phyloP scores from a whole-genome alignment of 495 filamentous ascomycete species.

The Xylaria longipes region DNA sequence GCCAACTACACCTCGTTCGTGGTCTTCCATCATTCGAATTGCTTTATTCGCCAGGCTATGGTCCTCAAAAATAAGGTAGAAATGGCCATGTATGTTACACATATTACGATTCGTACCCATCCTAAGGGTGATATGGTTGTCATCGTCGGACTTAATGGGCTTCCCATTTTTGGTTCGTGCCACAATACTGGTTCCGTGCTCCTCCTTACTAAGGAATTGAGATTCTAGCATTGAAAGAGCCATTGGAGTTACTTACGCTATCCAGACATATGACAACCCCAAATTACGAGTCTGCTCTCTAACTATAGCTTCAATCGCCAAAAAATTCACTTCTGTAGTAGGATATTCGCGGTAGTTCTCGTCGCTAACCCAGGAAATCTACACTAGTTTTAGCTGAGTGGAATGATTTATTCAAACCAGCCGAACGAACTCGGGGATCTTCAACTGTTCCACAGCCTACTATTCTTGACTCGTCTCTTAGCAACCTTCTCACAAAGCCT shows the following conservation, averaged over 20 bases:
- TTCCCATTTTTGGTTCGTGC: background rate
- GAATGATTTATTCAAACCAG: too few relatives aligned
- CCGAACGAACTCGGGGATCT: background rate
- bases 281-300: background rate
- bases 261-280: background rate
- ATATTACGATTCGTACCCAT: background rate
- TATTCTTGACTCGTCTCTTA: too few relatives aligned
- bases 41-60: background rate
- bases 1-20: background rate
- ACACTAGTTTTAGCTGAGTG: background rate
- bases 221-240: background rate
- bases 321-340: background rate
- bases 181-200: background rate
- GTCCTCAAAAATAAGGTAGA: background rate
- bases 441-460: background rate
- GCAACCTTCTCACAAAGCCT: too few relatives aligned
- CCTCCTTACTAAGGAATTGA: background rate
- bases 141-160: background rate
- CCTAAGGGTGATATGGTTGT: background rate
- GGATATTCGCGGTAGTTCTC: background rate
- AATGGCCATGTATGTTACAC: background rate
- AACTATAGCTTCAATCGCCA: background rate
- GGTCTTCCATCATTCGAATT: background rate
- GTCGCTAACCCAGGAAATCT: background rate
- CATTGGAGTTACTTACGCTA: background rate